These are phyloP conservation scores for Trichoderma lentiforme DNA, from an alignment of 2,329 filamentous ascomycete genomes.

Conservation along the genomic window DNA sequence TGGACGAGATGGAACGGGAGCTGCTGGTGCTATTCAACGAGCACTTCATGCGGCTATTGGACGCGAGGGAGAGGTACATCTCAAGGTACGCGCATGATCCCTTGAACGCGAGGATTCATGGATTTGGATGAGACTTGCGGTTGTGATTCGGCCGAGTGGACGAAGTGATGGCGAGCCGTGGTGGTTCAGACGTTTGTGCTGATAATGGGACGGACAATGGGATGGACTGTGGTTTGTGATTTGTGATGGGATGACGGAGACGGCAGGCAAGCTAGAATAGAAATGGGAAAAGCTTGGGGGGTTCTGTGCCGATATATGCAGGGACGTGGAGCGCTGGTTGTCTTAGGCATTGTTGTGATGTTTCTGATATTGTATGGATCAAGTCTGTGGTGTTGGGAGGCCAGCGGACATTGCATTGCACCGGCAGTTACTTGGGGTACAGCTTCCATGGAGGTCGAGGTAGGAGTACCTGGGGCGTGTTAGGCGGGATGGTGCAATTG, in stretches of 20 bases:
- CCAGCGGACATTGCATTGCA: neutral
- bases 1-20: neutral
- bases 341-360: neutral
- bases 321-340: neutral
- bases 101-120: neutral
- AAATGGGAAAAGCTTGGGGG: neutral
- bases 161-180: neutral
- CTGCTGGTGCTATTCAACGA: slow-evolving; percentile 15
- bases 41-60: slow-evolving; percentile 17
- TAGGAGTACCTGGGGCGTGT: neutral
- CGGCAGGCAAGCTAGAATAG: neutral
- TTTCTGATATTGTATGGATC: neutral
- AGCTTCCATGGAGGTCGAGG: neutral
- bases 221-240: neutral
- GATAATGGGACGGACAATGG: neutral
- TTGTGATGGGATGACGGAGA: neutral
- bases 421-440: neutral
- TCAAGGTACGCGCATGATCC: neutral
- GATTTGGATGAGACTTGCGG: neutral
- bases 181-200: neutral
- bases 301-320: neutral
- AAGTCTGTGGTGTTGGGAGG: neutral
- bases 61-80: slow-evolving; percentile 1
- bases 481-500: neutral
- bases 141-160: neutral